phyloP scores from a whole-genome alignment of 192 early-diverging fungal genomes.

The Rhizoclosmatium sp. region DNA sequence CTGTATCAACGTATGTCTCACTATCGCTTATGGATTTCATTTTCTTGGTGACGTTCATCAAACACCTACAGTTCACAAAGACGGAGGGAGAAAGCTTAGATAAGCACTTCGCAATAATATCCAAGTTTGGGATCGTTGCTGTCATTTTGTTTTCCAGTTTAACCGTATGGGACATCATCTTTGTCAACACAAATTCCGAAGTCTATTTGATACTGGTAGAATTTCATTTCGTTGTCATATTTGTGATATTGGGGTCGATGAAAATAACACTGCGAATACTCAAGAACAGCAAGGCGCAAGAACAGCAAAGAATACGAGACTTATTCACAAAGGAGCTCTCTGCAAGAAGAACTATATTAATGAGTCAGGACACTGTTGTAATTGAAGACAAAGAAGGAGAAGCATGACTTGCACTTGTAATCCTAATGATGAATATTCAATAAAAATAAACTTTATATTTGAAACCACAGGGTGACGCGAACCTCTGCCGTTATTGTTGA shows the following conservation, averaged over 20 bases:
- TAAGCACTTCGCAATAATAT: neutral
- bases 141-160: neutral
- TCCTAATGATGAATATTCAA: no score
- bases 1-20: neutral
- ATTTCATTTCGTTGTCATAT: neutral
- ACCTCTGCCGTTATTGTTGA: no score
- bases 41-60: neutral
- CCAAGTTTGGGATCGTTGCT: neutral
- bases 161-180: neutral
- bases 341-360: no score
- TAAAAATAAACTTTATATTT: no score
- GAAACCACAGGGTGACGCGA: no score
- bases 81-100: neutral
- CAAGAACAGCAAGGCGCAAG: no score
- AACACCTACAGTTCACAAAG: neutral
- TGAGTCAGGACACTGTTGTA: no score
- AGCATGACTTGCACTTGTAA: no score
- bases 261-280: neutral
- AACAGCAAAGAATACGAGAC: no score
- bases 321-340: no score
- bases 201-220: neutral
- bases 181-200: neutral
- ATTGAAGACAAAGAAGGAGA: no score
- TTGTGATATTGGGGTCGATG: neutral
- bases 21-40: neutral